Percentiles rank a stretch among this genome's conserved stretches.
Conservation (phyloP, 2,329 filamentous ascomycete species). For the Hypoxylon sp. region DNA sequence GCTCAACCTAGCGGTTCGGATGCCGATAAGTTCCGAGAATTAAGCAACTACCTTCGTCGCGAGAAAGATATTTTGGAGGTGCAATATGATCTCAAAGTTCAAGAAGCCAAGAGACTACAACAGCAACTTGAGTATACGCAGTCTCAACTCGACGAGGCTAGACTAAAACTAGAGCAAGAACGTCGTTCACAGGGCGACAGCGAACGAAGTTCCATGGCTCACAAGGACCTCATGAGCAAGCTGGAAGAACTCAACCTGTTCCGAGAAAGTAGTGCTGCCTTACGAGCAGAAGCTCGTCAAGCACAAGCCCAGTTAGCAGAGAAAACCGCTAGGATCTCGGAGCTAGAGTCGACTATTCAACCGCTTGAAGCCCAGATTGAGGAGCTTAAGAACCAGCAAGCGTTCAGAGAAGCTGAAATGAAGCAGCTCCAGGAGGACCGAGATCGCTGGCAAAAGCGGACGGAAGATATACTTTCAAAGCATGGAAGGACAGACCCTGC, state of each 20-base stretch:
- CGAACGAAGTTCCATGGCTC: conserved; percentile 79
- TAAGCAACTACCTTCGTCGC: conserved; percentile 90
- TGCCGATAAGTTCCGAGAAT: conserved; percentile 84
- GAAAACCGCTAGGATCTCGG: conserved; percentile 81
- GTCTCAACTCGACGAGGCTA: conserved; percentile 88
- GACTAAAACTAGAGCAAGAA: conserved; percentile 92
- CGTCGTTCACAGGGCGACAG: conserved; percentile 81
- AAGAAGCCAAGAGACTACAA: conserved; percentile 89
- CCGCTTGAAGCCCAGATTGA: conserved; percentile 85
- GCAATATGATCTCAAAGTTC: conserved; percentile 90
- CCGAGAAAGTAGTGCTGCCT: conserved; percentile 91
- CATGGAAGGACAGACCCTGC: conserved; percentile 96
- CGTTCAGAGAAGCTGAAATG: conserved; percentile 88
- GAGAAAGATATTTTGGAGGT: conserved; percentile 99
- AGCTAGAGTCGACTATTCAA: conserved; percentile 81
- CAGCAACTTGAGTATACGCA: conserved; percentile 92
- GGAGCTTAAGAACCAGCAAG: conserved; percentile 85
- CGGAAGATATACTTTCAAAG: conserved; percentile 94
- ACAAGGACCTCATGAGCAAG: conserved; percentile 93
- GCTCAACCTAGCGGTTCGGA: conserved; percentile 69
- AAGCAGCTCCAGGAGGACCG: conserved; percentile 91
- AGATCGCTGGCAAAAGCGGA: conserved; percentile 95
- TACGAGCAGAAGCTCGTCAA: conserved; percentile 88
- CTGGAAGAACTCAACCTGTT: conserved; percentile 96
- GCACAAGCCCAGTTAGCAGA: conserved; percentile 82